phyloP scores from a whole-genome alignment of 192 early-diverging fungal genomes.

The Coemansia sp. region DNA sequence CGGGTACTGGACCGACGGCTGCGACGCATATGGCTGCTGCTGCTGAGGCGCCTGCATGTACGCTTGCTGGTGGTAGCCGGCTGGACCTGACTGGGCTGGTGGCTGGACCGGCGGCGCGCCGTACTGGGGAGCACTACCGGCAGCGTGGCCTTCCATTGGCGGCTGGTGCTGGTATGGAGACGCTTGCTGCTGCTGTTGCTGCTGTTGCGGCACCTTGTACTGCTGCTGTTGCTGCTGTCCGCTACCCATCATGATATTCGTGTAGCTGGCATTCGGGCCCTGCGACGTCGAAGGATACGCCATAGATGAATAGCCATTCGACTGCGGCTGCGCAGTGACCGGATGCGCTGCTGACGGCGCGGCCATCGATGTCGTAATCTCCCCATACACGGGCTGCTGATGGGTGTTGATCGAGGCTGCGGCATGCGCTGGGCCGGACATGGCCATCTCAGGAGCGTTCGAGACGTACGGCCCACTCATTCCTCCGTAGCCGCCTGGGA shows the following conservation, averaged over 20 bases:
- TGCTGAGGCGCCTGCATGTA: slow-evolving; percentile 10
- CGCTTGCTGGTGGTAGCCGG: slow-evolving; percentile 18
- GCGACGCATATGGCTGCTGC: slow-evolving; percentile 15
- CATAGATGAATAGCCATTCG: slow-evolving; percentile 19
- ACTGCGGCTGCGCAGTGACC: slow-evolving; percentile 13
- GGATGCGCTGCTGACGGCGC: slow-evolving; percentile 14
- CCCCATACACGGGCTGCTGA: slow-evolving; percentile 23
- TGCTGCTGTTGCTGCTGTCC: slow-evolving; percentile 19
- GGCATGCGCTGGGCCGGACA: slow-evolving; percentile 21
- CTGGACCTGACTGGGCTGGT: slow-evolving; percentile 8
- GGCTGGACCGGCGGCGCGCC: slow-evolving; percentile 2
- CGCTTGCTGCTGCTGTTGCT: slow-evolving; percentile 17
- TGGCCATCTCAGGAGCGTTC: slow-evolving; percentile 2
- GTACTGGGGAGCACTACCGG: background rate
- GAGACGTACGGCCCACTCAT: slow-evolving; percentile 5
- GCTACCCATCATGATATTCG: slow-evolving; percentile 8
- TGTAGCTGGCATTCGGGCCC: slow-evolving; percentile 12
- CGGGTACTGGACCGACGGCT: slow-evolving; percentile 15
- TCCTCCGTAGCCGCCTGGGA: slow-evolving; percentile 12
- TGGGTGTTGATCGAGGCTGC: slow-evolving; percentile 12
- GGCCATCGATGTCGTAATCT: slow-evolving; percentile 3
- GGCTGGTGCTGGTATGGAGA: slow-evolving; percentile 13
- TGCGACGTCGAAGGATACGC: slow-evolving; percentile 25
- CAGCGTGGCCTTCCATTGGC: slow-evolving; percentile 2
- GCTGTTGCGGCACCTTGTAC: slow-evolving; percentile 13